Conservation (phyloP, 805 yeast species). For the Ogataea kodamae region DNA sequence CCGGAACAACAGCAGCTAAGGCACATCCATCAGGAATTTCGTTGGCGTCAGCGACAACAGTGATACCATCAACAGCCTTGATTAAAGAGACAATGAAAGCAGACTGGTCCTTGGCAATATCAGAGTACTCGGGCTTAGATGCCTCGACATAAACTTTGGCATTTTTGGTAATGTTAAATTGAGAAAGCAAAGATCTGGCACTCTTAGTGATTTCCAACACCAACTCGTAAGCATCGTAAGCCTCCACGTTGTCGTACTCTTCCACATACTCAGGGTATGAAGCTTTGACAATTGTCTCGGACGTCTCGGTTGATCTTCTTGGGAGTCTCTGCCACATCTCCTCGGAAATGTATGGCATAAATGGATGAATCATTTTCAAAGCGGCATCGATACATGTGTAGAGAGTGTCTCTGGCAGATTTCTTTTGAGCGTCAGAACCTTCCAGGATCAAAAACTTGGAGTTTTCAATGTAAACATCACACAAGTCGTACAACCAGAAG, state of each 20-base stretch:
- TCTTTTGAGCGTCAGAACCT: constrained; percentile 80
- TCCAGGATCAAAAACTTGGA: constrained; percentile 89
- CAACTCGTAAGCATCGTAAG: constrained; percentile 76
- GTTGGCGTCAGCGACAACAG: constrained; percentile 51
- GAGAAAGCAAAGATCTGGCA: constrained; percentile 88
- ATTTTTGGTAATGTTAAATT: constrained; percentile 82
- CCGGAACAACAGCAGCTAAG: constrained; percentile 73
- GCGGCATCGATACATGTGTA: constrained; percentile 93
- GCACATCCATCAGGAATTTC: constrained; percentile 90
- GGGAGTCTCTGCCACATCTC: constrained; percentile 99
- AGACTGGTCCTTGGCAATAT: constrained; percentile 64
- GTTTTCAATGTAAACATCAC: constrained; percentile 98
- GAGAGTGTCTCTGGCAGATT: constrained; percentile 89
- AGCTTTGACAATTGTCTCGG: constrained; percentile 74
- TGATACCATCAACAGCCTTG: constrained; percentile 79
- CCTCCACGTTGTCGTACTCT: constrained; percentile 58
- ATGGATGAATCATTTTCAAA: constrained; percentile 89
- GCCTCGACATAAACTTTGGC: constrained; percentile 84
- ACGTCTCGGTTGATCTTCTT: constrained; percentile 67
- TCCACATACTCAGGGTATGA: constrained; percentile 65
- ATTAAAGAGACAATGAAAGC: constrained; percentile 88
- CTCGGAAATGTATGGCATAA: constrained; percentile 96
- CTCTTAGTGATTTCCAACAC: constrained; percentile 83
- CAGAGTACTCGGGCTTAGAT: constrained; percentile 41
- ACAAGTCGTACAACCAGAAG: constrained; percentile 91